Conservation (phyloP, 2,329 filamentous ascomycete species). For the Endocalyx cinctus region DNA sequence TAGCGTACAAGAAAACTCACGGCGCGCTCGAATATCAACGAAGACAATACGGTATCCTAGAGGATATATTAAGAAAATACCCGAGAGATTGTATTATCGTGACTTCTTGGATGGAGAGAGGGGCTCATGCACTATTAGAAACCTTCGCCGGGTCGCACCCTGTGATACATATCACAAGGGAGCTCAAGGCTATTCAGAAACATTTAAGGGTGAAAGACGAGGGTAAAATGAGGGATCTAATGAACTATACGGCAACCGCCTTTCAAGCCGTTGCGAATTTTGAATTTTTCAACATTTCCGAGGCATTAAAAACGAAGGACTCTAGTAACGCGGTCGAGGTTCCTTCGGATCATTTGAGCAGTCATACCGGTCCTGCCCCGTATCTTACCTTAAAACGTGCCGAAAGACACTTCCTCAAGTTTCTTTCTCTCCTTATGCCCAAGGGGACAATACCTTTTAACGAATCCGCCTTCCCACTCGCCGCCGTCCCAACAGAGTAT, state of each 20-base stretch:
- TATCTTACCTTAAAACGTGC: slow-evolving; percentile 65
- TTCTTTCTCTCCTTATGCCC: slow-evolving; percentile 57
- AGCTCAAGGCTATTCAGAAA: slow-evolving; percentile 58
- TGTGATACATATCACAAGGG: slow-evolving; percentile 66
- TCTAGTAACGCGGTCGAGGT: slow-evolving; percentile 6
- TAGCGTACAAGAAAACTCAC: slow-evolving; percentile 58
- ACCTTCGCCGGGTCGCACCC: slow-evolving; percentile 62
- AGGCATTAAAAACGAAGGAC: slow-evolving; percentile 35
- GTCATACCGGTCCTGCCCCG: slow-evolving; percentile 43
- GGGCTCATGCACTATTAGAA: slow-evolving; percentile 54
- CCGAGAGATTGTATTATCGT: slow-evolving; percentile 62
- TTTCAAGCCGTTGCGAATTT: slow-evolving; percentile 66
- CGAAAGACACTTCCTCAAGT: slow-evolving; percentile 66
- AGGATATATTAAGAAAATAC: slow-evolving; percentile 55
- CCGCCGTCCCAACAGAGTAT: slow-evolving; percentile 54
- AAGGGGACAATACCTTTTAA: slow-evolving; percentile 51
- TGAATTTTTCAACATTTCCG: slow-evolving; percentile 72
- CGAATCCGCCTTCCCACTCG: slow-evolving; percentile 62
- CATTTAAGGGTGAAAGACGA: slow-evolving; percentile 56
- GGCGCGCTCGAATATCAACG: slow-evolving; percentile 59
- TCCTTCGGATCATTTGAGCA: slow-evolving; percentile 19
- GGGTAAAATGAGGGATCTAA: slow-evolving; percentile 52
- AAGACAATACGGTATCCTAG: slow-evolving; percentile 58
- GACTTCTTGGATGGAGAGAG: slow-evolving; percentile 66
- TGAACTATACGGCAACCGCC: slow-evolving; percentile 52